These are phyloP conservation scores for Eimeria tenella DNA, from an alignment of 169 alveolate species.

Conservation along the genomic window DNA sequence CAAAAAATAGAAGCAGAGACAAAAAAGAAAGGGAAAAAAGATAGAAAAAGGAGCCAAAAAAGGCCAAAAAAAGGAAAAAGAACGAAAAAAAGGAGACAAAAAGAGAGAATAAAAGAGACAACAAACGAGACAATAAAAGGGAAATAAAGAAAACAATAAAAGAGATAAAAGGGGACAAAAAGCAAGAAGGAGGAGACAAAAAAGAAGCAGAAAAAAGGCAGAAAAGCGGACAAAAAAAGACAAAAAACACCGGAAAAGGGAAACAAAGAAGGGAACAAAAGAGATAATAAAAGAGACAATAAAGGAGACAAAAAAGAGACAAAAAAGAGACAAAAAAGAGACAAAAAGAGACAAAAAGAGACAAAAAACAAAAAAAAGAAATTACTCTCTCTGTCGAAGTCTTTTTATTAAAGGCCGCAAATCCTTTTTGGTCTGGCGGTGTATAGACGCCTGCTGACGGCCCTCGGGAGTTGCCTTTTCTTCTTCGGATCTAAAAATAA, in stretches of 20 bases:
- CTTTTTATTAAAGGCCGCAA: constrained; percentile 56
- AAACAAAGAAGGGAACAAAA: neutral
- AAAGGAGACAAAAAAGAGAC: neutral
- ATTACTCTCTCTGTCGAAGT: constrained; percentile 60
- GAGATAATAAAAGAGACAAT: neutral
- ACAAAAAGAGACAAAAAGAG: neutral
- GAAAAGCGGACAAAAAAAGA: neutral
- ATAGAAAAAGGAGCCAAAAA: too few species aligned
- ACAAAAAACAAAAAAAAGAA: neutral
- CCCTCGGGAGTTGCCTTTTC: constrained; percentile 73
- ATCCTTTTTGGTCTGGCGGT: constrained; percentile 78
- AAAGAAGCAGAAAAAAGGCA: neutral
- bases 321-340: neutral
- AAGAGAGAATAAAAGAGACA: neutral
- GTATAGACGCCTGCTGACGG: constrained; percentile 28
- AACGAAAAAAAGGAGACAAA: too few species aligned
- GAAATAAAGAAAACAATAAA: neutral
- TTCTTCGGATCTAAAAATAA: constrained; percentile 69
- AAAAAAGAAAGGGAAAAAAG: too few species aligned
- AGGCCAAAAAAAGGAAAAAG: too few species aligned
- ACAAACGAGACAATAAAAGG: neutral
- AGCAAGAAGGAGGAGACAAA: neutral
- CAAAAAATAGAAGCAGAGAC: too few species aligned
- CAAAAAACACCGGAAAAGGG: neutral
- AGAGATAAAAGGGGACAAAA: neutral